Conservation (phyloP, 495 filamentous ascomycete genomes). For the Penicillium daleae region DNA sequence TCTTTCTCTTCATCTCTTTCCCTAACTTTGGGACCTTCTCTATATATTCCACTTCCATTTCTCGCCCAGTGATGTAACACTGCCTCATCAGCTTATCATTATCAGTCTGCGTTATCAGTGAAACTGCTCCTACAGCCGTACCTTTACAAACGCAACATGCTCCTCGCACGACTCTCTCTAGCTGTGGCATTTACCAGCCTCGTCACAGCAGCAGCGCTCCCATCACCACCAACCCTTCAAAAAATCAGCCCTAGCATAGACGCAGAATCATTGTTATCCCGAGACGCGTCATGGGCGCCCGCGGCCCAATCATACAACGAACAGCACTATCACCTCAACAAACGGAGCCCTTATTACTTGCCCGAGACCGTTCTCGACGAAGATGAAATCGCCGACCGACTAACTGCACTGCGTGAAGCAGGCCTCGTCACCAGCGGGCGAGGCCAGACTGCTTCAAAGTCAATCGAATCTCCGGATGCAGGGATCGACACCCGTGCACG, state of each 20-base stretch:
- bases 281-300: constrained; percentile 7
- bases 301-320: constrained; percentile 6
- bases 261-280: constrained; percentile 2
- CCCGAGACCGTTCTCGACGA: constrained; percentile 26
- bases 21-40: background rate
- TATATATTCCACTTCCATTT: background rate
- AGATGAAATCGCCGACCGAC: constrained; percentile 14
- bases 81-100: constrained; percentile 8
- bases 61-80: constrained; percentile 8
- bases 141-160: constrained; percentile 1
- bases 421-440: constrained; percentile 10
- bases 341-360: constrained; percentile 25
- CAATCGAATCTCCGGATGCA: constrained; percentile 20
- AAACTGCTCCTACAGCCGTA: constrained; percentile 1
- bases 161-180: constrained; percentile 13
- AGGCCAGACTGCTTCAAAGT: constrained; percentile 6
- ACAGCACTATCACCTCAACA: background rate
- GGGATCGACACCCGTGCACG: constrained; percentile 25
- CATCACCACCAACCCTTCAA: background rate
- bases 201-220: constrained; percentile 14
- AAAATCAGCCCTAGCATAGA: background rate
- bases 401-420: constrained; percentile 24
- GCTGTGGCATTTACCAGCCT: constrained; percentile 11
- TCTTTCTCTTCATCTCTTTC: background rate
- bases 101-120: constrained; percentile 13